A percentile compares a stretch with the other conserved stretches of the same genome.
Evolutionary conservation across 1,139 yeast genomes (phyloP).

Genomic region (Eremothecium coryli): DNA sequence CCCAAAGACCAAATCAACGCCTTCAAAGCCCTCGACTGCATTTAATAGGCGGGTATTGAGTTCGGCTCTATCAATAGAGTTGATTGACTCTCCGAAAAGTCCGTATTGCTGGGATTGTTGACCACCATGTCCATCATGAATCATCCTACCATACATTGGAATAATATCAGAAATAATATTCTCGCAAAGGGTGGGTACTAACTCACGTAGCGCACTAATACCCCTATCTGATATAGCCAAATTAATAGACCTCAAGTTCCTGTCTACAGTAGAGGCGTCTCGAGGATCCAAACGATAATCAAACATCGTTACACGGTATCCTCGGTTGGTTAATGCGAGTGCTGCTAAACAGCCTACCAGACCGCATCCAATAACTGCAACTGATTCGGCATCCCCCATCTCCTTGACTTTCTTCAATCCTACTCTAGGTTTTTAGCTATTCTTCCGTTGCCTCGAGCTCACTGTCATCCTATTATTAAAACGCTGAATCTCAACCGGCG

Average conservation of each 20-base stretch:
- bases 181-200: conserved; percentile 50
- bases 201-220: conserved; percentile 53
- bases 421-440: too few species aligned
- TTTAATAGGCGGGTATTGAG: conserved; percentile 58
- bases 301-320: conserved; percentile 62
- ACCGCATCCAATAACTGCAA: conserved; percentile 73
- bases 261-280: conserved; percentile 23
- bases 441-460: too few species aligned
- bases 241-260: conserved; percentile 62
- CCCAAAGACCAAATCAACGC: conserved; percentile 44
- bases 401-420: too few species aligned
- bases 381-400: conserved; percentile 11
- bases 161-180: conserved; percentile 52
- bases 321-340: conserved; percentile 61
- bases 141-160: conserved; percentile 88
- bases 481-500: too few species aligned
- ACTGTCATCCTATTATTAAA: too few species aligned
- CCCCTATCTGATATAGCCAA: conserved; percentile 84
- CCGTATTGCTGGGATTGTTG: conserved; percentile 72
- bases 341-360: conserved; percentile 87
- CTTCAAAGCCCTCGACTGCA: conserved; percentile 36
- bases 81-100: conserved; percentile 73
- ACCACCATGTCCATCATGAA: conserved; percentile 59
- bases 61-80: conserved; percentile 70
- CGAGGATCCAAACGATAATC: conserved; percentile 48